Base-by-base conservation (phyloP, 305 asterid genomes). In the Fraxinus ornus region DNA sequence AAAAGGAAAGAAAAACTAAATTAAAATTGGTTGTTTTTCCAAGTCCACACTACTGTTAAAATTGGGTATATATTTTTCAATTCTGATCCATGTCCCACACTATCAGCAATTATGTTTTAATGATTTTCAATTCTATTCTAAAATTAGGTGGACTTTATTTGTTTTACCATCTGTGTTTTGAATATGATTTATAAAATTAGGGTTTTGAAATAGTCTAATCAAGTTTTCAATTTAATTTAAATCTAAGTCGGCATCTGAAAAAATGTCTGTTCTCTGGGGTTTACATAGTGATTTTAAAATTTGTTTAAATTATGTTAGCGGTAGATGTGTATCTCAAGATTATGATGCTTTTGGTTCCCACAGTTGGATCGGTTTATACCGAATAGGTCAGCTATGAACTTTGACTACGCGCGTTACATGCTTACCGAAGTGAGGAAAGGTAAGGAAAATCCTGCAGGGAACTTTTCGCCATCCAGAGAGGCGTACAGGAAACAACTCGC, bases 301-400 rank as follows among this genome's bases (percentile, higher is more conserved):
- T 79, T 39, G 39, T 71, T 80, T 74, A 32, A 22, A 17, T 15
- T 41, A 44, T 76, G 76, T 19, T 30, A 83, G 36, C 17, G 12
- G 37, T 12, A 30, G 13, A 32, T 28, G 55, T 33, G 22, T 7
- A 26, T 75, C 62, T 83, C 6, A 47, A 9, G 57, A 22, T 37
- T 75, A 13, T 78, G 32, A 28, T 49, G 44, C 39, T 60, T 75
- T 75, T 80, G 77, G 41, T 76, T 85, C 72, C 28, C 47, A 64
- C 91, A 93, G 98, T 86, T 92, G 93, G 98, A 94, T 81, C 91
- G 98, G 83, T 94, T 94, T 89, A 94, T 94, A 57, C 99, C 99
- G 7, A 95, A 95, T 80, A 90, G 99, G 83, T 95, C 98, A 1
- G 99, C 98, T 1, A 95, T 95, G 92, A 98, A 95, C 83, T 90